A percentile compares a stretch with the other conserved stretches of the same genome.
phyloP scores from a whole-genome alignment of 352 stramenopile genomes.

The Phytophthora fragariae region DNA sequence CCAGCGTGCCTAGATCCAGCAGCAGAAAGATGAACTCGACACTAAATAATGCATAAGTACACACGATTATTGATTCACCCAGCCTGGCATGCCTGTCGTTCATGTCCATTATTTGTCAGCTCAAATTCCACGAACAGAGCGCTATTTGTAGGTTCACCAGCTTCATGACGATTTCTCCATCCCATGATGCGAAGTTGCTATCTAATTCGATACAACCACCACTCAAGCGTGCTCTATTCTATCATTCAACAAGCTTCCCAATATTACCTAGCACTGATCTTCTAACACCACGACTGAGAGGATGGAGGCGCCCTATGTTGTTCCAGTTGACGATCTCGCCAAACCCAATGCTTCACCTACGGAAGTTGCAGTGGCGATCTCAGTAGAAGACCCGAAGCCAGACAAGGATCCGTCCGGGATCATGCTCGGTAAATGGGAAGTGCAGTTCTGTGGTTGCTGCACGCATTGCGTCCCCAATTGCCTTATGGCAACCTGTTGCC shows the following conservation, averaged over 20 bases:
- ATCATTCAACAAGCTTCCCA: background rate
- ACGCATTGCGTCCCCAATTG: slow-evolving; percentile 53
- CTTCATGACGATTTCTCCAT: background rate
- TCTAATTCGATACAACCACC: background rate
- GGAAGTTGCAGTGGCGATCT: slow-evolving; percentile 13
- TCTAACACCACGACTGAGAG: background rate
- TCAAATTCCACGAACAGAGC: background rate
- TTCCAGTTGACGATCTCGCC: slow-evolving; percentile 12
- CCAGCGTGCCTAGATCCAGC: slow-evolving; percentile 5
- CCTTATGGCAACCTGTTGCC: slow-evolving; percentile 49
- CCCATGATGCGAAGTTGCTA: background rate
- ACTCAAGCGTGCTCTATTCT: background rate
- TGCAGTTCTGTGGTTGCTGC: slow-evolving; percentile 50
- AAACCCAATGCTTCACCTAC: slow-evolving; percentile 2
- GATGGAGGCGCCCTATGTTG: slow-evolving; percentile 12
- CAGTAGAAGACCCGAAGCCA: slow-evolving; percentile 1
- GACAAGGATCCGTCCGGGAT: slow-evolving; percentile 13
- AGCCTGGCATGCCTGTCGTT: too few species aligned
- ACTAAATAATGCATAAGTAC: background rate
- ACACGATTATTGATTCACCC: background rate
- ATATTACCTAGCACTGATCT: background rate
- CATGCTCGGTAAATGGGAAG: slow-evolving; percentile 37
- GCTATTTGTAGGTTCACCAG: too few species aligned
- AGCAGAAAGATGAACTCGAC: background rate
- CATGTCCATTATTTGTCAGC: too few species aligned